Conservation (phyloP, 208 protist species). For the Pavlovales sp. region DNA sequence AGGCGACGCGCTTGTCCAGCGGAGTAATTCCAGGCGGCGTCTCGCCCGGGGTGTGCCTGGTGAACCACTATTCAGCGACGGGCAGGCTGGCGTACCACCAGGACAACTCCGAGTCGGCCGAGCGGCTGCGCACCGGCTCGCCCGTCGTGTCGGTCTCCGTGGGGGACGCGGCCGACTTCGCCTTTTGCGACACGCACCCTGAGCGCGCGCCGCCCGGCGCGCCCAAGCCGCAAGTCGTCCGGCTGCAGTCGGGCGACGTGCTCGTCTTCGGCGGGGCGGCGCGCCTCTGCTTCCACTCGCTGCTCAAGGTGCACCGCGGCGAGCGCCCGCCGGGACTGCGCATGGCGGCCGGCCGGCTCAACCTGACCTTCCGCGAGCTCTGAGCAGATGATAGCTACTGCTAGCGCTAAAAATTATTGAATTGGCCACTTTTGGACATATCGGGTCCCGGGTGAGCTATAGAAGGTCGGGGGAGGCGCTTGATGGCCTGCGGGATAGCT, state of each 20-base stretch:
- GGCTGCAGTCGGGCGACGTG: not conserved
- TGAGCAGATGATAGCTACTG: too few relatives aligned
- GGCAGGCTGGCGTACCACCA: not conserved
- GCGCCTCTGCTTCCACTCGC: not conserved
- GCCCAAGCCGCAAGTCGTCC: not conserved
- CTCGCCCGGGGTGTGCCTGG: not conserved
- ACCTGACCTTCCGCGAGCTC: constrained; percentile 18
- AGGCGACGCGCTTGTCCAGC: too few relatives aligned
- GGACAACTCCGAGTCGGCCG: not conserved
- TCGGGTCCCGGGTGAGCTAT: too few relatives aligned
- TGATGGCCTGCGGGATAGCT: too few relatives aligned
- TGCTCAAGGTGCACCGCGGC: not conserved
- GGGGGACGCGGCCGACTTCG: not conserved
- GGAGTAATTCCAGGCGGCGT: too few relatives aligned
- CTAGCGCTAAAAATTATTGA: too few relatives aligned
- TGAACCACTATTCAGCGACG: not conserved
- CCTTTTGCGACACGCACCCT: not conserved
- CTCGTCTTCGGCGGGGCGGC: constrained; percentile 18
- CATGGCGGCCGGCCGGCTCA: not conserved
- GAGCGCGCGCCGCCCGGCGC: not conserved
- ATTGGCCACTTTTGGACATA: too few relatives aligned
- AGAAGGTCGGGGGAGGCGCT: too few relatives aligned
- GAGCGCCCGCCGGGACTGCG: not conserved
- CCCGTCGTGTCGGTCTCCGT: constrained; percentile 11
- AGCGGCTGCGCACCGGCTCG: not conserved